Base-by-base conservation (phyloP, 129 eudicot genomes). In the Escallonia herrerae region DNA sequence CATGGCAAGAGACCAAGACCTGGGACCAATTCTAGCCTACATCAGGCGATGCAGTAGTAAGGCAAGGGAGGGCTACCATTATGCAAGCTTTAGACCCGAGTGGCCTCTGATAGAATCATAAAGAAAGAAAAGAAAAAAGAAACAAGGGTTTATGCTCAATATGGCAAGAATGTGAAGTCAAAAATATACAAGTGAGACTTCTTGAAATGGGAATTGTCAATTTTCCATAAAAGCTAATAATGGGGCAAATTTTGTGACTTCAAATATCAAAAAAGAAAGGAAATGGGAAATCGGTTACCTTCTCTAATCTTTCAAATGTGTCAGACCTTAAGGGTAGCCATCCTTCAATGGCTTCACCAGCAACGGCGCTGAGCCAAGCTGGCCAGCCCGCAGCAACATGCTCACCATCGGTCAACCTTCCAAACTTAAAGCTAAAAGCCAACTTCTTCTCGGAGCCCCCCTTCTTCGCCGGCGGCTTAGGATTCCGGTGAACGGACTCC, bases 321-420 rank as follows among this genome's bases (percentile, higher is more conserved):
- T 86, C 86, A 4, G 84, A 80, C n/a, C 80, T 77, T 40, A 69
- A 74, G 33, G 97, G 97, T 39, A 82, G 11, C 97, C 91, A 86
- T 53, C 91, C 95, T 49, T 90, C 84, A 46, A 90, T 63, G 69
- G 91, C 95, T 62, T 86, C 97, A n/a, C 91, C 86, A 3, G 97
- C 95, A 40, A 83, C 91, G n/a, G 83, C 86, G 9, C 77, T 73
- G 13, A 90, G 90, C 97, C 97, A 90, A 22, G 84, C 72, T 0
- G 97, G 97, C 97, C 97, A 90, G 12, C 86, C 95, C 3, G 97
- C 97, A 46, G 97, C 95, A 45, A 77, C 78, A 55, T 79, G 87
- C 65, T 81, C 89, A 2, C 69, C 89, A 43, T 81, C 89, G 0
- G 65, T 67, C 5, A 75, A 58, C 66, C 86, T 83, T 67, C 84